phyloP scores from a whole-genome alignment of 176 grass and related monocot genomes.

The Hsuehochloa calcarea region DNA sequence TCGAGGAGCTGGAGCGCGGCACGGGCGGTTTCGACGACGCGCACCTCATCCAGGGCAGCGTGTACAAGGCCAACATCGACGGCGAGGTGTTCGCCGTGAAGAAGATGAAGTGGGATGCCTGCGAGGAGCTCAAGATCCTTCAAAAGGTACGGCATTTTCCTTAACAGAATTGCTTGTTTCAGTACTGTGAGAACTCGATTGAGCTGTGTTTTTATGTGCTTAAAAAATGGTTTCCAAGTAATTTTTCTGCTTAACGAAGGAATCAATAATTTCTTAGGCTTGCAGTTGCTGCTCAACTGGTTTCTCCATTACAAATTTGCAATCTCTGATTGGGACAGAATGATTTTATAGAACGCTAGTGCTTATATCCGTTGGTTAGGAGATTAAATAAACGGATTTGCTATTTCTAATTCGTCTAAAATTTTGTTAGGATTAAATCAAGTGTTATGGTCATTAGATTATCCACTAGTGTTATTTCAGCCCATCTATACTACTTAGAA shows the following conservation, averaged over 20 bases:
- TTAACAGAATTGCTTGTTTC: slow-evolving; percentile 5
- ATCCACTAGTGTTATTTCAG: no score
- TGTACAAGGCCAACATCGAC: slow-evolving; percentile 77
- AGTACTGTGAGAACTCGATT: neutral
- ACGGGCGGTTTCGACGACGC: slow-evolving; percentile 61
- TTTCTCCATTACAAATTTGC: neutral
- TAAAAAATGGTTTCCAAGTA: neutral
- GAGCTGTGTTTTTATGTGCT: neutral
- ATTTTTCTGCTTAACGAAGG: neutral
- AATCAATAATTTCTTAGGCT: neutral
- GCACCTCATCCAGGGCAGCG: slow-evolving; percentile 72
- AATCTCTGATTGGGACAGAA: neutral
- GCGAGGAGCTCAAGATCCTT: slow-evolving; percentile 95
- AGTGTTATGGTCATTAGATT: no score
- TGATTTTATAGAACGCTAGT: neutral
- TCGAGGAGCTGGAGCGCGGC: slow-evolving; percentile 64
- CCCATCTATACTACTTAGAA: no score
- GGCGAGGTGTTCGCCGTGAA: slow-evolving; percentile 83
- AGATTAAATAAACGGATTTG: no score
- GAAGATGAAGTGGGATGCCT: slow-evolving; percentile 99
- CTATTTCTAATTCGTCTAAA: no score
- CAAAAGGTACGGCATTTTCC: slow-evolving; percentile 61
- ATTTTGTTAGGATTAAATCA: no score
- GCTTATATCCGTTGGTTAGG: neutral
- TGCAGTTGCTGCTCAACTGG: slow-evolving; percentile 4